Conservation (phyloP, 2,329 filamentous ascomycete genomes). For the Tothia fuscella region DNA sequence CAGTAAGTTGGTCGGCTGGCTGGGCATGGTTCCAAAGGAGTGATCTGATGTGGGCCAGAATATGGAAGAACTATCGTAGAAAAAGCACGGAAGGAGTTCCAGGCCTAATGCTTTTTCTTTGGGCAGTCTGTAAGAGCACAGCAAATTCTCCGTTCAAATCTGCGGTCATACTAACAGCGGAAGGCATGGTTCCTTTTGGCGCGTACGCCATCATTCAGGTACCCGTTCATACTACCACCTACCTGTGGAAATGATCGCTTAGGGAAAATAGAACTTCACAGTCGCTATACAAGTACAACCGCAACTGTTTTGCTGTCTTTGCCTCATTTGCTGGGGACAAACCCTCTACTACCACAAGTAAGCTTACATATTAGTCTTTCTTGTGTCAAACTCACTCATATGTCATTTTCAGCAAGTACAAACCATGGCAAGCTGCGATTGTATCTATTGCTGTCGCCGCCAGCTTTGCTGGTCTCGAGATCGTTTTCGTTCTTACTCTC, state of each 20-base stretch:
- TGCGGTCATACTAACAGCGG: slow-evolving; percentile 16
- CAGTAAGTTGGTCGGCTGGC: background rate
- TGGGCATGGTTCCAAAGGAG: background rate
- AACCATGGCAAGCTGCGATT: slow-evolving; percentile 9
- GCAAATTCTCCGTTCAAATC: background rate
- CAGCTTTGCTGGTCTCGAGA: slow-evolving; percentile 45
- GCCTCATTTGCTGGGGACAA: slow-evolving; percentile 40
- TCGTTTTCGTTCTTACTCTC: slow-evolving; percentile 45
- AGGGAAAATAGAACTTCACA: slow-evolving; percentile 37
- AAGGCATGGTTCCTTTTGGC: slow-evolving; percentile 37
- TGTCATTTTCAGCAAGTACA: slow-evolving; percentile 6
- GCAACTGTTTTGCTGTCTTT: slow-evolving; percentile 39
- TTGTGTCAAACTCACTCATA: background rate
- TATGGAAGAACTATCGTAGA: slow-evolving; percentile 50
- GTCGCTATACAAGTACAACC: slow-evolving; percentile 43
- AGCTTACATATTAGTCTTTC: background rate
- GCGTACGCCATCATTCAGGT: slow-evolving; percentile 41
- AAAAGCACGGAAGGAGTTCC: slow-evolving; percentile 52
- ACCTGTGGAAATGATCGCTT: background rate
- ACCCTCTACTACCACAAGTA: slow-evolving; percentile 40
- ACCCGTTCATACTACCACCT: slow-evolving; percentile 2
- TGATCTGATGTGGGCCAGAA: slow-evolving; percentile 20
- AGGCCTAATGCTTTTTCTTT: slow-evolving; percentile 49
- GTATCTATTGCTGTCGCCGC: slow-evolving; percentile 24
- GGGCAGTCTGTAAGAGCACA: slow-evolving; percentile 39